phyloP scores from a whole-genome alignment of 345 rosid species.

The Dipteronia sinensis region DNA sequence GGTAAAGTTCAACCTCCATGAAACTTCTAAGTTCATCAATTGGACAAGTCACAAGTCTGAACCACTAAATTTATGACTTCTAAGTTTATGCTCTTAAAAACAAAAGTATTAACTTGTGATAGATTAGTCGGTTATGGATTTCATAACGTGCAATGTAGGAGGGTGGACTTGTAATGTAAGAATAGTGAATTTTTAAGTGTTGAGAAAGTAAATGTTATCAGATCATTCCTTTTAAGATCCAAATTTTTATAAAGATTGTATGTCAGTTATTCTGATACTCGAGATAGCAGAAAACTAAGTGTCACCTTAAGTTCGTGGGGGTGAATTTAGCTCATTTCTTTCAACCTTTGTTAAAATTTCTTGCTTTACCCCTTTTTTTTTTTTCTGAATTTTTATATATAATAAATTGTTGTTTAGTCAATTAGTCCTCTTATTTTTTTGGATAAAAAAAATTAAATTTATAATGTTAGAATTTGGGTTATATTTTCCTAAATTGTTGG shows the following conservation, averaged over 20 bases:
- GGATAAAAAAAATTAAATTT: neutral
- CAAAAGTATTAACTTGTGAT: neutral
- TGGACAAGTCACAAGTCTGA: neutral
- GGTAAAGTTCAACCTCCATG: neutral
- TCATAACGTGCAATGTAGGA: constrained; percentile 1
- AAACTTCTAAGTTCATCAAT: neutral
- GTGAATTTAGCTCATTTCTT: neutral
- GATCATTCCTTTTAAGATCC: neutral
- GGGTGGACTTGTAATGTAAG: neutral
- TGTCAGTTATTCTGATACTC: neutral
- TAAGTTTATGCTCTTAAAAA: neutral
- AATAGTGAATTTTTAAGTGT: neutral
- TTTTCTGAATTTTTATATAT: neutral
- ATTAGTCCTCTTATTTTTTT: too few relatives aligned
- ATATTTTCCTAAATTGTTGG: neutral
- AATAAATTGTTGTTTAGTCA: neutral
- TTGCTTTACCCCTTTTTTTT: neutral
- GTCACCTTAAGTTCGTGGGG: neutral
- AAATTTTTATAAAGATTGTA: neutral
- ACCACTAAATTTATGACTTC: neutral
- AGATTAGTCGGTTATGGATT: neutral
- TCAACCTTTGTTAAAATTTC: neutral
- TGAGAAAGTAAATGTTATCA: neutral
- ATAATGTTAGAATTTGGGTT: neutral
- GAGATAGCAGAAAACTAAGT: neutral